Conservation (phyloP, 164 flowering plant species). For the Piper longum region DNA sequence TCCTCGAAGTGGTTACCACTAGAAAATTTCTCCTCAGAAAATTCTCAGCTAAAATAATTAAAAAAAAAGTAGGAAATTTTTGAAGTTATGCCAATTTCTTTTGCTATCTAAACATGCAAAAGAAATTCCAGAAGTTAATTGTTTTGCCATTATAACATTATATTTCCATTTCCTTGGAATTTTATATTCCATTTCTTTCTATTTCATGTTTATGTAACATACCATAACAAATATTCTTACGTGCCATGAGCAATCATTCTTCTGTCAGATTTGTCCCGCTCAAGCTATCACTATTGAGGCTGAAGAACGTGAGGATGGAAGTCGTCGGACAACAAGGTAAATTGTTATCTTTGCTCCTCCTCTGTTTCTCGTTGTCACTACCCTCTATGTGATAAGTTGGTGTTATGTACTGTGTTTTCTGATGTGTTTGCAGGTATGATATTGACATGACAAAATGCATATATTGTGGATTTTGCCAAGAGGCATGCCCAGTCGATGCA, state of each 20-base stretch:
- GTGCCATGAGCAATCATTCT: not conserved
- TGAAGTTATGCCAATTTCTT: no score
- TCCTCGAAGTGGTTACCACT: no score
- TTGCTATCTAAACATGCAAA: no score
- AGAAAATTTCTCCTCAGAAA: no score
- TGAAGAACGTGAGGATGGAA: constrained; percentile 98
- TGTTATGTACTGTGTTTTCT: not conserved
- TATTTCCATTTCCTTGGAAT: no score
- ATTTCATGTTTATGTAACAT: no score
- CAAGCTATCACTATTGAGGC: constrained; percentile 99
- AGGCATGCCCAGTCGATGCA: constrained; percentile 99
- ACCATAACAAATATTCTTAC: not conserved
- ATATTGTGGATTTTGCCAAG: constrained; percentile 99
- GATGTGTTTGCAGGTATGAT: constrained; percentile 53
- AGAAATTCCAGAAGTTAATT: no score
- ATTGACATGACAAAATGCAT: constrained; percentile 99
- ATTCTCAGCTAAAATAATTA: no score
- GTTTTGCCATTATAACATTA: no score
- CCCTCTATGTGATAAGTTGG: not conserved
- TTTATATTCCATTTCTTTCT: no score
- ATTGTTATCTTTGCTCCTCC: constrained; percentile 1
- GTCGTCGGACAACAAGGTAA: constrained; percentile 94
- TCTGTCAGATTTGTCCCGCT: constrained; percentile 83
- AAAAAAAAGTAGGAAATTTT: no score
- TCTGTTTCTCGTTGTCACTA: not conserved